Conservation (phyloP, 148 eudicot species). For the Agrostemma githago region DNA sequence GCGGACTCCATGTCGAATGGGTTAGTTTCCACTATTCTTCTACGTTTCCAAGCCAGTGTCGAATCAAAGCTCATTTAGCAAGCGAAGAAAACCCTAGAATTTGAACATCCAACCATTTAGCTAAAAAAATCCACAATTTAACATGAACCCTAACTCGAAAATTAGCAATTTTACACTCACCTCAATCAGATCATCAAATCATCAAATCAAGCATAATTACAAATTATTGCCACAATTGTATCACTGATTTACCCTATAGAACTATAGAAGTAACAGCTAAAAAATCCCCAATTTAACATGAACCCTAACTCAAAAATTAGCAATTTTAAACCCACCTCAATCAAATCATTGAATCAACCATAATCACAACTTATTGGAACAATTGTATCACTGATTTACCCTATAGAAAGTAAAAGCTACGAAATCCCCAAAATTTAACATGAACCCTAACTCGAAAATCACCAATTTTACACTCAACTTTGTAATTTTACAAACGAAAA, state of each 20-base stretch:
- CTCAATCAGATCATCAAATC: too few relatives aligned
- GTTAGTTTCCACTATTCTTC: slow-evolving; percentile 25
- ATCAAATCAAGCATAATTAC: too few relatives aligned
- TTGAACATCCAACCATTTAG: slow-evolving; percentile 12
- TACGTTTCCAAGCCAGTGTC: slow-evolving; percentile 30
- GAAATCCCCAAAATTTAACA: background rate
- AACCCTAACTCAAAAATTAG: too few relatives aligned
- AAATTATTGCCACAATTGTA: too few relatives aligned
- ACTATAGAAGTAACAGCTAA: too few relatives aligned
- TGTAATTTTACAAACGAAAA: too few relatives aligned
- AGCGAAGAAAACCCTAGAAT: slow-evolving; percentile 26
- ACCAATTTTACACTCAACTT: background rate
- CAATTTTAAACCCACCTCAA: background rate
- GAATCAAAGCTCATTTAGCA: slow-evolving; percentile 36
- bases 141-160: too few relatives aligned
- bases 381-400: background rate
- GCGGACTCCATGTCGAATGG: slow-evolving; percentile 25
- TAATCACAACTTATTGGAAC: background rate
- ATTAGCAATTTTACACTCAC: too few relatives aligned
- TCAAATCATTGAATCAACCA: background rate
- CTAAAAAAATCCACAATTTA: too few relatives aligned
- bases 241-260: too few relatives aligned
- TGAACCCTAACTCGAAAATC: background rate
- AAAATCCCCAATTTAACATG: too few relatives aligned
- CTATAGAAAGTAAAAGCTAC: background rate